Evolutionary conservation across 306 rosid species (phyloP), one percentile per base, ranked within the genome.

Genomic region (Medicago lupulina): DNA sequence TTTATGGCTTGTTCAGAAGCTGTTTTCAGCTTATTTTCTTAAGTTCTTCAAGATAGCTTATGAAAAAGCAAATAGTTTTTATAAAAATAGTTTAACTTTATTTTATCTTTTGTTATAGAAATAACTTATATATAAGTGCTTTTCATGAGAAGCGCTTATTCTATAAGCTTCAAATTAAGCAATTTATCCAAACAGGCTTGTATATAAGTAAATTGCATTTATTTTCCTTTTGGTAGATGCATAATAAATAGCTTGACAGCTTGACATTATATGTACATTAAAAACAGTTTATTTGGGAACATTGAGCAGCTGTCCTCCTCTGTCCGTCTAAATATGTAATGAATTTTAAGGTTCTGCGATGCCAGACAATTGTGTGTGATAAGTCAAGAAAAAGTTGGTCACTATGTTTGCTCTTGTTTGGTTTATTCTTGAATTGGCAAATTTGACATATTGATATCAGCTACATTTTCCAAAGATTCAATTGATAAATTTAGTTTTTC

Each of bases 331-430:
- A 62, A 39, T 62, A 10, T 50, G 73, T 47, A 18, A 14, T 25
- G 38, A 9, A 67, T 9, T 40, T 53, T 7, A 40, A 40, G 12
- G 47, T 15, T 41, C 19, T 59, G 9, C 13, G n/a, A 13, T 59
- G 16, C 46, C 7, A 15, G 21, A 62, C 51, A 75, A 63, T 34
- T 47, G 59, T 17, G 10, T 74, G 67, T 59, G 14, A 28, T 58
- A 58, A 44, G 21, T 17, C 21, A 13, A 47, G n/a, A 50, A 14
- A 50, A 12, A 18, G 0, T 63, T 16, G 25, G 3, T 38, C 51
- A 9, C 19, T 1, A 34, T 62, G 34, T 49, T 69, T 74, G 47
- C 38, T 8, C 7, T 6, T n/a, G 17, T 71, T 36, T 65, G 69
- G 54, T 13, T 43, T 53, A 57, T 65, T 64, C 21, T 65, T n/a